Evolutionary conservation across 2,329 filamentous ascomycete genomes (phyloP).

Genomic region (Sporothrix schenckii): DNA sequence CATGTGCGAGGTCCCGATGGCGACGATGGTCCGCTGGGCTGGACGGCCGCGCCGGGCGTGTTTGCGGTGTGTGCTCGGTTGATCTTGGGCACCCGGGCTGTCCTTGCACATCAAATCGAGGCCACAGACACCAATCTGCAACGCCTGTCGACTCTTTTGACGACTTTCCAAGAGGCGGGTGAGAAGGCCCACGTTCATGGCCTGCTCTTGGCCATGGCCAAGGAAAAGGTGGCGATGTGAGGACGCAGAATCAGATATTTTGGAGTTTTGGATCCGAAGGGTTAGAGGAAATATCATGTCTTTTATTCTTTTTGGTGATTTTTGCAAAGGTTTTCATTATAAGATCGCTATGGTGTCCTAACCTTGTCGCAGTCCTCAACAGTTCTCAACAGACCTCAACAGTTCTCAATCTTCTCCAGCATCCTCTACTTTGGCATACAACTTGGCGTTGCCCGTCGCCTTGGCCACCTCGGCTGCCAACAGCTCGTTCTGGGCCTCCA

Average conservation of each 20-base stretch:
- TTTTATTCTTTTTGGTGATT: neutral
- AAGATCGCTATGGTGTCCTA: neutral
- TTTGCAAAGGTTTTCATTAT: neutral
- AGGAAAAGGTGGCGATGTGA: neutral
- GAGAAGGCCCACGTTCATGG: constrained; percentile 33
- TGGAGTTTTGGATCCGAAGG: constrained; percentile 9
- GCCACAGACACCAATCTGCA: neutral
- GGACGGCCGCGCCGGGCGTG: constrained; percentile 68
- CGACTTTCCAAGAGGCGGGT: constrained; percentile 23
- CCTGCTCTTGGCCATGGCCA: constrained; percentile 34
- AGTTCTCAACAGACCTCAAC: neutral
- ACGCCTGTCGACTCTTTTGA: constrained; percentile 28
- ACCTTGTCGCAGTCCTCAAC: too few relatives aligned
- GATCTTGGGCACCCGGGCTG: constrained; percentile 46
- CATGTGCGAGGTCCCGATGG: constrained; percentile 41
- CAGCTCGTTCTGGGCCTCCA: constrained; percentile 63
- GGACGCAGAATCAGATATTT: neutral
- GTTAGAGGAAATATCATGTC: neutral
- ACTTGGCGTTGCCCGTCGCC: constrained; percentile 2
- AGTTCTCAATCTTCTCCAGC: neutral
- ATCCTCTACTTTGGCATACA: constrained; percentile 4
- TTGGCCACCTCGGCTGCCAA: constrained; percentile 55
- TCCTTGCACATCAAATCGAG: constrained; percentile 36
- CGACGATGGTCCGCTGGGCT: constrained; percentile 70
- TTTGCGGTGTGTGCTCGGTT: constrained; percentile 63